Evolutionary conservation across 2,329 filamentous ascomycete species (phyloP).

Genomic region (Trichophyton mentagrophytes): DNA sequence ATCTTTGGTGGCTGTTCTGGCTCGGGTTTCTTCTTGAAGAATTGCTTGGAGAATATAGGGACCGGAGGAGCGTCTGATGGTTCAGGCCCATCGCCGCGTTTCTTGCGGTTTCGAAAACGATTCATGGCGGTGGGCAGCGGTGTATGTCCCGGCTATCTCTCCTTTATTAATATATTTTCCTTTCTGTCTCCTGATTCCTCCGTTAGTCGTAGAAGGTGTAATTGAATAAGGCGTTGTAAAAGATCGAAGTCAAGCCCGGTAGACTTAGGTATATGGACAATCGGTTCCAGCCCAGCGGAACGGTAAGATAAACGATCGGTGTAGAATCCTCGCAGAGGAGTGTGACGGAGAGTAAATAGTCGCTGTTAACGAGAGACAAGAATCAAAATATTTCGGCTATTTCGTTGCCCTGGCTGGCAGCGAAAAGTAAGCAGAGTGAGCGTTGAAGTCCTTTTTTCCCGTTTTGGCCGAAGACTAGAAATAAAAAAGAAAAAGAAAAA

Average conservation of each 20-base stretch:
- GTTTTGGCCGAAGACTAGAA: neutral
- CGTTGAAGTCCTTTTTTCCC: neutral
- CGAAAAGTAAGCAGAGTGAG: neutral
- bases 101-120: constrained; percentile 31
- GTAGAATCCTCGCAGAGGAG: constrained; percentile 1
- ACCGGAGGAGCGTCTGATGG: constrained; percentile 16
- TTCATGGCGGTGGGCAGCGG: constrained; percentile 22
- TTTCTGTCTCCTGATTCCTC: neutral
- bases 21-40: constrained; percentile 42
- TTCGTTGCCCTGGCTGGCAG: neutral
- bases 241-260: neutral
- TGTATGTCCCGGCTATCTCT: too few species aligned
- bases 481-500: neutral
- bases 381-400: neutral
- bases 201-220: neutral
- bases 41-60: constrained; percentile 23
- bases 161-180: too few species aligned
- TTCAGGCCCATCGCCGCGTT: constrained; percentile 21
- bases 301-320: neutral
- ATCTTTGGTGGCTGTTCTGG: constrained; percentile 46
- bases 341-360: neutral
- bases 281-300: constrained; percentile 1
- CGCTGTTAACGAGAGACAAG: neutral
- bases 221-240: neutral
- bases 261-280: neutral